These are phyloP conservation scores for Batkoa obscura DNA, from an alignment of 371 early-diverging fungal genomes.

Conservation along the genomic window DNA sequence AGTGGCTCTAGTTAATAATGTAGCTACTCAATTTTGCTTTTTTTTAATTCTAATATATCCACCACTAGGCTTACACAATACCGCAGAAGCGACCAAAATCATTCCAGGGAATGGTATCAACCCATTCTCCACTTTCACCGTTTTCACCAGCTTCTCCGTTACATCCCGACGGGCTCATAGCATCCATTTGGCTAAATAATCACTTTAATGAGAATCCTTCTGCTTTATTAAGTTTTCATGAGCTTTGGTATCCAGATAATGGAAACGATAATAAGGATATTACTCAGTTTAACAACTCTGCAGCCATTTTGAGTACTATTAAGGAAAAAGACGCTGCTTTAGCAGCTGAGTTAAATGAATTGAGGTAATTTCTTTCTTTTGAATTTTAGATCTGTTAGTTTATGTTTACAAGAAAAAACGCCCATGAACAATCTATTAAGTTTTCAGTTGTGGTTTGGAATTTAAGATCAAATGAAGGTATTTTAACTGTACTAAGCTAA, in stretches of 20 bases:
- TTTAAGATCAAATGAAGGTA: slow-evolving; percentile 29
- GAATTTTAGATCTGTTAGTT: not conserved
- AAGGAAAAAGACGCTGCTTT: slow-evolving; percentile 37
- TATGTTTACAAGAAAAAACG: slow-evolving; percentile 25
- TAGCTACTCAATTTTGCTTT: too few species aligned
- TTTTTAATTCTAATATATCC: too few species aligned
- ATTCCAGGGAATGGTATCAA: not conserved
- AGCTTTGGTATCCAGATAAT: slow-evolving; percentile 31
- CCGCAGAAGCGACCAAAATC: not conserved
- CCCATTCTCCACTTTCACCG: slow-evolving; percentile 39
- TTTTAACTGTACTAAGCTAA: not conserved
- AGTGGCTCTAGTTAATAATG: too few species aligned
- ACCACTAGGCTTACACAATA: not conserved
- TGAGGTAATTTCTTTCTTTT: slow-evolving; percentile 19
- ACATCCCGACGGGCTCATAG: slow-evolving; percentile 65
- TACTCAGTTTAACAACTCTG: slow-evolving; percentile 29
- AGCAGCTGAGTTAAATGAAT: slow-evolving; percentile 41
- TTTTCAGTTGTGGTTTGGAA: slow-evolving; percentile 50
- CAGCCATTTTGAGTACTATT: slow-evolving; percentile 24
- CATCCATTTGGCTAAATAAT: slow-evolving; percentile 43
- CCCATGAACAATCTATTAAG: slow-evolving; percentile 43
- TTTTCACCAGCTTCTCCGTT: slow-evolving; percentile 41
- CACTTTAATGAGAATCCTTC: slow-evolving; percentile 39
- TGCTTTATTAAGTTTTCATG: slow-evolving; percentile 46
- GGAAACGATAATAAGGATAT: slow-evolving; percentile 4